Conservation (phyloP, 177 flowering plant species). For the Vitis hybrid region DNA sequence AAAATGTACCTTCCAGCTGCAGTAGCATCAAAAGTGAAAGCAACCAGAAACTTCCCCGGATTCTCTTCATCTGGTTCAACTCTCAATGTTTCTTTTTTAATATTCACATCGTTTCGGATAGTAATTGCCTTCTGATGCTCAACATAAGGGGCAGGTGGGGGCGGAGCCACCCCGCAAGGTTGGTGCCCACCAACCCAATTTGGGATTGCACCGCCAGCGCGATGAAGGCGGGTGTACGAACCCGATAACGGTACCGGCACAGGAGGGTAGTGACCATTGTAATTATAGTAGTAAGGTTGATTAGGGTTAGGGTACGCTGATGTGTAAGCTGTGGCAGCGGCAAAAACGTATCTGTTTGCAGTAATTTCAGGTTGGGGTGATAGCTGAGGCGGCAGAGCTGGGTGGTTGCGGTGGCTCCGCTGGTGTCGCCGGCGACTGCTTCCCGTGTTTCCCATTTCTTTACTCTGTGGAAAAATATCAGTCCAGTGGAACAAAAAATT, state of each 20-base stretch:
- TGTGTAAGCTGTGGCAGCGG: conserved; percentile 58
- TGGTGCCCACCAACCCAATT: conserved; percentile 40
- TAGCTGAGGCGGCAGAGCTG: conserved; percentile 26
- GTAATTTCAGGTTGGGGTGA: conserved; percentile 32
- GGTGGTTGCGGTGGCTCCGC: too few relatives aligned
- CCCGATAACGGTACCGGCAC: conserved; percentile 40
- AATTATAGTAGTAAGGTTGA: conserved; percentile 39
- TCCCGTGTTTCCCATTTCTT: too few relatives aligned
- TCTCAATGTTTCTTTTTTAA: conserved; percentile 62
- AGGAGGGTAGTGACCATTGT: conserved; percentile 21
- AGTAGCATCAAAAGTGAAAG: conserved; percentile 75
- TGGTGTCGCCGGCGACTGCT: too few relatives aligned
- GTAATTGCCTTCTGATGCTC: conserved; percentile 78
- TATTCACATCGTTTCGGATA: conserved; percentile 65
- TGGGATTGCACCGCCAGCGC: conserved; percentile 14
- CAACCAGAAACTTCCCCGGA: conserved; percentile 53
- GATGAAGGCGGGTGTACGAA: conserved; percentile 45
- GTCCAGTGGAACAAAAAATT: too few relatives aligned
- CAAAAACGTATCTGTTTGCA: conserved; percentile 55
- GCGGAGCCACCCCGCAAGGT: conserved; percentile 37
- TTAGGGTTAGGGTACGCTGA: conserved; percentile 42
- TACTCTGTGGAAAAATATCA: too few relatives aligned
- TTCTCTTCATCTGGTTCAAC: conserved; percentile 59
- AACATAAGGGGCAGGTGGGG: conserved; percentile 37
- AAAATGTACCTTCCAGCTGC: conserved; percentile 60